A percentile compares a stretch with the other conserved stretches of the same genome.
Evolutionary conservation across 805 yeast genomes (phyloP).

Genomic region (Wickerhamiella allomyrinae): DNA sequence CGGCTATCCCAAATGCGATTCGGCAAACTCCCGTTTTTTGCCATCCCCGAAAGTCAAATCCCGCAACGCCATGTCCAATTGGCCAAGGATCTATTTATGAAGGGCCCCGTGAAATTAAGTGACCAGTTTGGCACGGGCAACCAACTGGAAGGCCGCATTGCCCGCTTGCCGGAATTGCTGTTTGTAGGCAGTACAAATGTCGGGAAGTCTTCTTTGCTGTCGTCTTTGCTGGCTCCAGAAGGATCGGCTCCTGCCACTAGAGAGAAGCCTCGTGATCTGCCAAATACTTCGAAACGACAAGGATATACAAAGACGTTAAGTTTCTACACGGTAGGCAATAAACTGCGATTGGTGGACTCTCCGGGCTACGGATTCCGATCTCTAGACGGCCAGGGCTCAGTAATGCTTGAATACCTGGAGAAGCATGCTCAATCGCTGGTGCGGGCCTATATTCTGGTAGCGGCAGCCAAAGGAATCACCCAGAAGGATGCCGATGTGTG

Average conservation of each 20-base stretch:
- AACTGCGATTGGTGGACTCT: constrained; percentile 58
- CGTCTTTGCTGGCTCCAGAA: constrained; percentile 33
- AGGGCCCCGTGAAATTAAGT: constrained; percentile 16
- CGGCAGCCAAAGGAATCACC: constrained; percentile 45
- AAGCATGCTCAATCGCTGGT: constrained; percentile 36
- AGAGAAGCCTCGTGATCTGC: constrained; percentile 30
- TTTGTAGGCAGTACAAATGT: constrained; percentile 73
- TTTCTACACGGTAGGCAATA: constrained; percentile 51
- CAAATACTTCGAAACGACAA: constrained; percentile 31
- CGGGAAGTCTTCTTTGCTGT: constrained; percentile 71
- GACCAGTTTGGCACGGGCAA: constrained; percentile 22
- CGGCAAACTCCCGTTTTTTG: background rate
- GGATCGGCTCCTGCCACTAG: constrained; percentile 4
- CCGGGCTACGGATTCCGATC: constrained; percentile 86
- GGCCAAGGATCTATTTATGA: constrained; percentile 19
- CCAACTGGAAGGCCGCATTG: constrained; percentile 8
- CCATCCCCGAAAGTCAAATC: background rate
- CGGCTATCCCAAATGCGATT: too few relatives aligned
- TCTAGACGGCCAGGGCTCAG: constrained; percentile 48
- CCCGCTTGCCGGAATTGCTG: constrained; percentile 52
- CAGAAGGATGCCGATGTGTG: constrained; percentile 43
- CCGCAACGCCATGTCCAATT: constrained; percentile 19
- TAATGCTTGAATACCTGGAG: constrained; percentile 47
- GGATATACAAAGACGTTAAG: constrained; percentile 47
- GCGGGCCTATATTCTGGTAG: constrained; percentile 47